Evolutionary conservation across 2,329 filamentous ascomycete species (phyloP).

Genomic region (Coniosporium tulheliwenetii): DNA sequence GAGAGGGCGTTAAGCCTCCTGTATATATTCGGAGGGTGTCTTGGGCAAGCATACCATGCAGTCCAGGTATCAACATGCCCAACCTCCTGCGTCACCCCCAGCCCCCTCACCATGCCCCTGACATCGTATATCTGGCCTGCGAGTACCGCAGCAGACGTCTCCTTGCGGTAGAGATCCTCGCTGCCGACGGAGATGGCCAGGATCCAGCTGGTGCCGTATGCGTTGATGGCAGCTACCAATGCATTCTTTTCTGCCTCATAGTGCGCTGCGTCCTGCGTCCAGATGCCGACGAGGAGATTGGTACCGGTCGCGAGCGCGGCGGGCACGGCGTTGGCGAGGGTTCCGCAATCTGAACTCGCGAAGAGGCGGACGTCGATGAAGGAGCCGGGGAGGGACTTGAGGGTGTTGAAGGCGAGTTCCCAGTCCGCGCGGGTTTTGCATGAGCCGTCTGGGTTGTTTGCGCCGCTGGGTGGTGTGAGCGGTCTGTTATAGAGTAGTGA

Average conservation of each 20-base stretch:
- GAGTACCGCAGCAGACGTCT: conserved; percentile 23
- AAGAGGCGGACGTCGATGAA: conserved; percentile 49
- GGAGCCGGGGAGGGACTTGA: conserved; percentile 29
- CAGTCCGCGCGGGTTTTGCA: conserved; percentile 22
- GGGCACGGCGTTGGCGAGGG: conserved; percentile 31
- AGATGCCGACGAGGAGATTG: conserved; percentile 48
- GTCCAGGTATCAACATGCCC: conserved; percentile 59
- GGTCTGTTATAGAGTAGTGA: too few species aligned
- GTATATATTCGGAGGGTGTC: too few species aligned
- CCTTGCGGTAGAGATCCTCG: conserved; percentile 50
- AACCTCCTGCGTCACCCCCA: conserved; percentile 31
- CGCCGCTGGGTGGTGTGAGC: conserved; percentile 7
- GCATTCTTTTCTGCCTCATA: conserved; percentile 46
- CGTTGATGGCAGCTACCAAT: conserved; percentile 38
- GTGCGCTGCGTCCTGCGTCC: conserved; percentile 32
- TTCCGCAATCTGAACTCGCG: conserved; percentile 42
- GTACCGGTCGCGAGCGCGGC: conserved; percentile 47
- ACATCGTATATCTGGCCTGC: conserved; percentile 34
- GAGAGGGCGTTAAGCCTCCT: background rate
- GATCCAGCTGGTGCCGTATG: conserved; percentile 42
- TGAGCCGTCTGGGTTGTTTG: conserved; percentile 21
- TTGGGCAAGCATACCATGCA: conserved; percentile 21
- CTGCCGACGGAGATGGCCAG: conserved; percentile 50
- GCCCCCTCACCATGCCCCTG: conserved; percentile 34
- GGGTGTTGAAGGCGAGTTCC: conserved; percentile 18